These are phyloP conservation scores for Claviceps spartinae DNA, from an alignment of 2,329 filamentous ascomycete genomes.

Conservation along the genomic window DNA sequence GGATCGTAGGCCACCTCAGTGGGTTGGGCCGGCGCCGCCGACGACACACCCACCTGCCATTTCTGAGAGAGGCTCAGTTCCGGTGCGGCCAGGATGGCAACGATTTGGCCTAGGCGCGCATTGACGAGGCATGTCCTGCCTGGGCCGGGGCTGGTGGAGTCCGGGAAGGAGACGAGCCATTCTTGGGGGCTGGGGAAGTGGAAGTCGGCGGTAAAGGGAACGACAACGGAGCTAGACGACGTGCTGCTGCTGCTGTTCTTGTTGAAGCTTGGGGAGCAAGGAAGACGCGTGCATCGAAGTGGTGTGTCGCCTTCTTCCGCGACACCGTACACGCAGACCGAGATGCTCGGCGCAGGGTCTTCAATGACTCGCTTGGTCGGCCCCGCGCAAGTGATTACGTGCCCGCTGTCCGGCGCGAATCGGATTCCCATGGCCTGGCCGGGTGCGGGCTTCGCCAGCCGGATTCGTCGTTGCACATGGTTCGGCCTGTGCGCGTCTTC, in stretches of 20 bases:
- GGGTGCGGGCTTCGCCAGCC: neutral
- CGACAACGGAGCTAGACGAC: neutral
- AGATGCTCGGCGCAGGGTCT: slow-evolving; percentile 1
- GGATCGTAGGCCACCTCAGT: neutral
- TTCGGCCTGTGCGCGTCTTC: neutral
- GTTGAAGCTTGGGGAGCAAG: neutral
- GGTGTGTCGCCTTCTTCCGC: neutral
- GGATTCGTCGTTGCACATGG: neutral
- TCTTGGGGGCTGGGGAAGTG: slow-evolving; percentile 4
- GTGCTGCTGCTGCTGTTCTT: neutral
- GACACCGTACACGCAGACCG: slow-evolving; percentile 1
- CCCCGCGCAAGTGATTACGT: slow-evolving; percentile 4
- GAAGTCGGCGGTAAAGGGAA: slow-evolving; percentile 2
- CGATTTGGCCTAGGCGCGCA: slow-evolving; percentile 5
- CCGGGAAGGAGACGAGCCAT: slow-evolving; percentile 6
- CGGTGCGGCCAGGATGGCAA: slow-evolving; percentile 1
- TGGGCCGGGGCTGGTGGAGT: slow-evolving; percentile 2
- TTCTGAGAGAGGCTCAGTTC: slow-evolving; percentile 4
- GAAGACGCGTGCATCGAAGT: neutral
- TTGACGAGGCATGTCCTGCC: slow-evolving; percentile 5
- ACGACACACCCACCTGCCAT: slow-evolving; percentile 4
- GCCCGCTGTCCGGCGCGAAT: slow-evolving; percentile 4
- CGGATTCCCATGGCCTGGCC: slow-evolving; percentile 3
- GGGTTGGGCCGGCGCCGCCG: neutral
- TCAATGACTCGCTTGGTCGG: neutral